Conservation (phyloP, 176 grass and related monocot species). For the Bolboschoenus planiculmis region DNA sequence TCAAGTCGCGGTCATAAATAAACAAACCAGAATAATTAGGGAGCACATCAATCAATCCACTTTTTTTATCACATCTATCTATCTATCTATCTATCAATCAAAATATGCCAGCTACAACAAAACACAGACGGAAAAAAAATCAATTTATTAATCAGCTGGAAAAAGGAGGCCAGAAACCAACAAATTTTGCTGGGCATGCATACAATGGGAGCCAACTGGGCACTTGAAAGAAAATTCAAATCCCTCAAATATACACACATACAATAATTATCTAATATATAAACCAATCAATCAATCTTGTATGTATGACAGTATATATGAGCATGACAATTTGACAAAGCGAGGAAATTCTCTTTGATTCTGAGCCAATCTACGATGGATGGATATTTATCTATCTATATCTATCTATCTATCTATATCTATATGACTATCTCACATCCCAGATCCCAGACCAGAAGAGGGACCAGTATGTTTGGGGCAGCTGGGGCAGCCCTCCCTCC, state of each 20-base stretch:
- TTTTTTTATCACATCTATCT: not conserved
- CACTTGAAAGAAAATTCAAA: no score
- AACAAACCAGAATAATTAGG: not conserved
- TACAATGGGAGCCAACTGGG: not conserved
- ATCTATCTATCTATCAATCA: no score
- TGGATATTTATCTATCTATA: no score
- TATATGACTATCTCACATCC: not conserved
- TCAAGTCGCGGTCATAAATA: not conserved
- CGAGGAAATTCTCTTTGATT: not conserved
- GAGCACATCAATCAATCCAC: not conserved
- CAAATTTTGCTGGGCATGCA: not conserved
- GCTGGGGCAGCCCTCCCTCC: not conserved
- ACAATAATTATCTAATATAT: no score
- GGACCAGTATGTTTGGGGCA: not conserved
- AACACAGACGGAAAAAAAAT: not conserved
- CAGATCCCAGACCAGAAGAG: not conserved
- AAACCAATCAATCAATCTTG: not conserved
- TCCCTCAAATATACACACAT: no score
- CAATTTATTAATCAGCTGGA: not conserved
- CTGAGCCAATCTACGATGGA: no score
- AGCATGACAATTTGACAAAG: not conserved
- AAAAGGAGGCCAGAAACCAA: conserved; percentile 9
- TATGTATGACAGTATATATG: no score
- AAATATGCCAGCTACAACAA: not conserved
- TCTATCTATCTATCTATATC: no score